Evolutionary conservation across 768 basidiomycete genomes (phyloP), one percentile per base, ranked within the genome.

Genomic region (Lactifluus subvellereus): DNA sequence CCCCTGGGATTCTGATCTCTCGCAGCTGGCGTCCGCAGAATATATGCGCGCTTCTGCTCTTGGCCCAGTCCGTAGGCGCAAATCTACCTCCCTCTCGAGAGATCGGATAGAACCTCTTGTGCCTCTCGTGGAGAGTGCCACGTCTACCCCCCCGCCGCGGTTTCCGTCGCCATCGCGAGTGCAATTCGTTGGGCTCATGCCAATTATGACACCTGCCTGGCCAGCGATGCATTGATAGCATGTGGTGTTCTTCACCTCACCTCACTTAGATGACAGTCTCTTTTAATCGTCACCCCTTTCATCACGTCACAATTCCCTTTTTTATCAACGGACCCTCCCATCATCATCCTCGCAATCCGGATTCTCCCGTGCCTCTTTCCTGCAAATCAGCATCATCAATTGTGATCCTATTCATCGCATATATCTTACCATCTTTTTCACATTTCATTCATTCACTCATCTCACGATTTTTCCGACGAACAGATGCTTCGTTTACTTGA

Each of bases 1-100:
- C 54, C 55, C 37, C 37, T 62, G 65, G 60, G 60, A 67, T 32
- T 66, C 67, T 40, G 67, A 67, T 59, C 67, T 67, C 40, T 67
- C 67, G 35, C 65, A 51, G 35, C 65, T 67, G 30, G 52, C 65
- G 11, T 57, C 59, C 9, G 65, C 55, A 4, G 60, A 62, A 52
- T 57, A 43, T 38, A 55, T 67, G 54, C 50, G 53, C 35, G 45
- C 40, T 27, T 27, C 60, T 16, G 61, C 54, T 32, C 57, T 57
- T 40, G 67, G 67, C 10, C 67, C 67, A 9, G 66, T 67, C 35
- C 67, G 67, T 9, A 65, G 66, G 45, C 67, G 59, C n/a, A 67
- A 66, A 52, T 63, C 61, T 3, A 62, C 59, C 27, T 35, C 58
- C 33, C 40, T 65, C 22, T 52, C 61, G 38, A 57, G 65, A 49